These are phyloP conservation scores for Sinapis alba DNA, from an alignment of 441 rosid genomes.

Conservation along the genomic window DNA sequence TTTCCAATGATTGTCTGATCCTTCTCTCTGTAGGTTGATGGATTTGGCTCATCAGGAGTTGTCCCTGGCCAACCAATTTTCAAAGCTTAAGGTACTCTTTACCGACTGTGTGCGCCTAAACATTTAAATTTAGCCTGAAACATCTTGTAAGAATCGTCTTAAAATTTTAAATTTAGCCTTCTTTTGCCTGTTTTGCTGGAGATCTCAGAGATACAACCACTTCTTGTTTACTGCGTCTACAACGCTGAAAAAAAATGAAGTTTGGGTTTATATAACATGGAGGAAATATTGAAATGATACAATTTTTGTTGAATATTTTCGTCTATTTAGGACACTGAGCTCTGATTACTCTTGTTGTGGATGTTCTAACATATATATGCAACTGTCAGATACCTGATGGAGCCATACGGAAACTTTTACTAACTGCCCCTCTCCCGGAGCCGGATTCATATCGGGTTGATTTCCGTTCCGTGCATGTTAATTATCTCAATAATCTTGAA, in stretches of 20 bases:
- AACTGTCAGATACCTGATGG: constrained; percentile 72
- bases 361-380: constrained; percentile 34
- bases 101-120: constrained; percentile 10
- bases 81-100: constrained; percentile 76
- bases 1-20: constrained; percentile 23
- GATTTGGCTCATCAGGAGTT: constrained; percentile 94
- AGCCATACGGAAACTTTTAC: constrained; percentile 69
- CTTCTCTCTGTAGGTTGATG: constrained; percentile 61
- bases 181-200: constrained; percentile 13
- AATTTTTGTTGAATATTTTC: background rate
- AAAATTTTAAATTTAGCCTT: constrained; percentile 5
- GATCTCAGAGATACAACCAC: background rate
- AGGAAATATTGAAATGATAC: constrained; percentile 16
- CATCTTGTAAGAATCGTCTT: constrained; percentile 3
- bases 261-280: constrained; percentile 17
- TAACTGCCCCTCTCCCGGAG: constrained; percentile 72
- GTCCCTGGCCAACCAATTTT: constrained; percentile 90
- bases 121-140: constrained; percentile 3
- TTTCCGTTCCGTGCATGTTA: constrained; percentile 94
- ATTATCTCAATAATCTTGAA: constrained; percentile 97
- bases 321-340: constrained; percentile 16
- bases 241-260: constrained; percentile 4
- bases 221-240: constrained; percentile 23
- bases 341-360: constrained; percentile 29
- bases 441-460: constrained; percentile 82